Base-by-base conservation (phyloP, 345 rosid genomes). In the Salix purpurea region DNA sequence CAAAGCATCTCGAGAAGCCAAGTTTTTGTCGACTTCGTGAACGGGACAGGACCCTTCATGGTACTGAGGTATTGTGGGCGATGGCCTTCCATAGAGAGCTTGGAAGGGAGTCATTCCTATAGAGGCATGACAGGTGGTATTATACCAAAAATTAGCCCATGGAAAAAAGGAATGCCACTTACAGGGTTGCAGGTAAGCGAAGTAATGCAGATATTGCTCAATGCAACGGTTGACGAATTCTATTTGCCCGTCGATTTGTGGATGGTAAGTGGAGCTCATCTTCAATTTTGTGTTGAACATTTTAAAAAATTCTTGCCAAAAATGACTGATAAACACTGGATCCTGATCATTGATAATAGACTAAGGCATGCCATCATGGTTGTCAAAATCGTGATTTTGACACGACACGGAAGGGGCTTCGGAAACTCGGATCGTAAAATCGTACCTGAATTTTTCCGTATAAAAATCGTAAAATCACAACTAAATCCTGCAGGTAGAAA, bases 41-140 rank as follows among this genome's bases (percentile, higher is more conserved):
- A 61, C 58, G 0, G 23, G 26, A 18, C 7, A 30, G 0, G 2
- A 1, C 0, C 40, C 60, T 7, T 13, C 58, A 4, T 40, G 0
- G 2, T 74, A 74, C 3, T 2, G 0, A 0, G 76, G 69, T 1
- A 74, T 71, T 7, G 1, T 12, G 0, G 24, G 62, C 0, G 62
- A 24, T 0, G 7, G 42, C 2, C 62, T 7, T 3, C 67, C 66
- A 72, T 58, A 58, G 0, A 54, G 4, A 7, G 67, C 75, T 36
- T 30, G 24, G 14, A 71, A 71, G 0, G 24, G 74, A 3, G 65
- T 28, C 30, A 71, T 71, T 3, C 34, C 18, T 5, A 4, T 58
- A 1, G 67, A 72, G 18, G 21, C 11, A 12, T 72, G 67, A 21
- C 21, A 72, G 14, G 48, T 21, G 0, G 67, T 58, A 1, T 72